phyloP scores from a whole-genome alignment of 106 monocot species.

The Allium cepa region DNA sequence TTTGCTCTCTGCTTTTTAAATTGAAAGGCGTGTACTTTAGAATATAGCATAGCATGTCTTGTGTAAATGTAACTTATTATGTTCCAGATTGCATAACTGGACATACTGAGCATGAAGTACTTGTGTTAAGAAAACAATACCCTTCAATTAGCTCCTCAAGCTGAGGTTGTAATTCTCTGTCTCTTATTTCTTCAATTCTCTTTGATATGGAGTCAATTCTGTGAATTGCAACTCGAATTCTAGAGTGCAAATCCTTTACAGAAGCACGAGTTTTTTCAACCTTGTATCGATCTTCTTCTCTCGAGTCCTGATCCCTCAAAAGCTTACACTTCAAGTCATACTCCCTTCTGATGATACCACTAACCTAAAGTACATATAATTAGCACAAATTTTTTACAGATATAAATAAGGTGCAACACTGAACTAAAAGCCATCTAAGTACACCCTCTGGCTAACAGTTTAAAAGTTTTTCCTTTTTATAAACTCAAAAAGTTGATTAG shows the following conservation, averaged over 20 bases:
- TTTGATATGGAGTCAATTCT: conserved; percentile 90
- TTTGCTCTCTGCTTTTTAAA: too few relatives aligned
- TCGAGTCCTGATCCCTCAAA: conserved; percentile 62
- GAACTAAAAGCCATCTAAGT: too few relatives aligned
- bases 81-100: too few relatives aligned
- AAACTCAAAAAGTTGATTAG: too few relatives aligned
- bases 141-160: conserved; percentile 87
- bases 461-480: too few relatives aligned
- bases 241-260: conserved; percentile 89
- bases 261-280: conserved; percentile 83
- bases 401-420: too few relatives aligned
- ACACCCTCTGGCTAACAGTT: too few relatives aligned
- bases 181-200: conserved; percentile 78
- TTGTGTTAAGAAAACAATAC: conserved; percentile 30
- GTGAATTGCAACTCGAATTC: conserved; percentile 80
- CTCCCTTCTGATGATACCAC: conserved; percentile 68
- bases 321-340: conserved; percentile 81
- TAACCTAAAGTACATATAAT: conserved; percentile 35
- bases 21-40: too few relatives aligned
- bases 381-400: too few relatives aligned
- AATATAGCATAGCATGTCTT: too few relatives aligned
- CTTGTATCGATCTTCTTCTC: conserved; percentile 37
- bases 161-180: conserved; percentile 92
- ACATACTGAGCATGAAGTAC: neutral
- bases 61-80: too few relatives aligned